A percentile compares a stretch with the other conserved stretches of the same genome.
phyloP scores from a whole-genome alignment of 116 monocot genomes.

The Papilionanthe hybrid region DNA sequence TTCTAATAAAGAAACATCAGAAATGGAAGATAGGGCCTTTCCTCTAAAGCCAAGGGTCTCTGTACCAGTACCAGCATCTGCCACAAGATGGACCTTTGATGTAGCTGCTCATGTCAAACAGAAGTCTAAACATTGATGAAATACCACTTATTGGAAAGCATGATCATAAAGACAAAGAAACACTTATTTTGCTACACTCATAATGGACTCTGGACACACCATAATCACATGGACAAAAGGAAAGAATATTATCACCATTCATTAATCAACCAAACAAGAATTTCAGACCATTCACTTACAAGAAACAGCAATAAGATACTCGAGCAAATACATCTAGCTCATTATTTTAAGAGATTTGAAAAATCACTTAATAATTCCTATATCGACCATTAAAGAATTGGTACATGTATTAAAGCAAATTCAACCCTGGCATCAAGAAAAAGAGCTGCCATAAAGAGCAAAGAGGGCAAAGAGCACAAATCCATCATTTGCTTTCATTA shows the following conservation, averaged over 20 bases:
- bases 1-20: slow-evolving; percentile 85
- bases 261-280: slow-evolving; percentile 1
- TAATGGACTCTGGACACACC: neutral
- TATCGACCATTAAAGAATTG: neutral
- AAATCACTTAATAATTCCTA: neutral
- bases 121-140: neutral
- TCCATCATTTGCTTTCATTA: neutral
- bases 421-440: neutral
- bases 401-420: neutral
- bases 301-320: neutral
- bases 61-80: slow-evolving; percentile 12
- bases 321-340: slow-evolving; percentile 1
- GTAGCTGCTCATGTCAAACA: slow-evolving; percentile 44
- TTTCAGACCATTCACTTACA: neutral
- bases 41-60: slow-evolving; percentile 60
- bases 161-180: neutral
- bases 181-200: neutral
- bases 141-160: neutral
- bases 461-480: neutral
- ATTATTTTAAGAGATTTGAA: neutral
- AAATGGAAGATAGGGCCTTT: slow-evolving; percentile 80
- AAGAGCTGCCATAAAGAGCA: neutral
- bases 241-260: neutral
- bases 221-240: neutral
- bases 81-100: slow-evolving; percentile 39